Percentiles rank a stretch among this genome's conserved stretches.
Evolutionary conservation across 2,329 filamentous ascomycete genomes (phyloP).

Genomic region (Colletotrichum cordylinicola): DNA sequence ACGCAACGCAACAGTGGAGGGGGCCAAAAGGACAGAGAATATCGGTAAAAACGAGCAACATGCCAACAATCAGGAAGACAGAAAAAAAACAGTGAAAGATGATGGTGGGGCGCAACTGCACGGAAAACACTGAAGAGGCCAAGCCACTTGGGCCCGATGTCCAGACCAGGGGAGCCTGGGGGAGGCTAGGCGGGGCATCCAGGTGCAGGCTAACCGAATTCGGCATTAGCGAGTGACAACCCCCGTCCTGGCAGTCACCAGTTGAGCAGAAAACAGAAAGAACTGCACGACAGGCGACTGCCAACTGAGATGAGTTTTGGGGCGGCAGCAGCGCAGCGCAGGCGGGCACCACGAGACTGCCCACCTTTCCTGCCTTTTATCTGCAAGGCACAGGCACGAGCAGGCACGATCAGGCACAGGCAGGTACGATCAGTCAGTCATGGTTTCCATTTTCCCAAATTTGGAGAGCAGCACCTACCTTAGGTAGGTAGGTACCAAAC

Average conservation of each 20-base stretch:
- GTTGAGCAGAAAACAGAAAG: background rate
- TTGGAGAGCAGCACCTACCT: background rate
- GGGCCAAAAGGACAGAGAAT: background rate
- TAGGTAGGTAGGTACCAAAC: background rate
- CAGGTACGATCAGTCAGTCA: background rate
- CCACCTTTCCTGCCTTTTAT: background rate
- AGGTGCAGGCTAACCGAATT: background rate
- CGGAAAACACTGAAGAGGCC: background rate
- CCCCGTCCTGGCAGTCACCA: background rate
- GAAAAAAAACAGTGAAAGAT: background rate
- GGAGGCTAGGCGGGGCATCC: background rate
- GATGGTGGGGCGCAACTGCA: background rate
- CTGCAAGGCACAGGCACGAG: constrained; percentile 4
- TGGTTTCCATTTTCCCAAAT: background rate
- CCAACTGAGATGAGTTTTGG: background rate
- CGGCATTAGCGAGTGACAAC: background rate
- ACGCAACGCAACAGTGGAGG: background rate
- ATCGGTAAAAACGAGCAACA: background rate
- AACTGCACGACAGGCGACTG: background rate
- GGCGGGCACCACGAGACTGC: background rate
- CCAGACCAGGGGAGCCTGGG: background rate
- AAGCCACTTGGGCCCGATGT: background rate
- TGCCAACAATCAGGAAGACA: background rate
- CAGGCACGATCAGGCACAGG: background rate
- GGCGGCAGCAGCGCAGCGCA: background rate